Evolutionary conservation across 768 basidiomycete species (phyloP), one percentile per base, ranked within the genome.

Genomic region (Cytidiella melzeri): DNA sequence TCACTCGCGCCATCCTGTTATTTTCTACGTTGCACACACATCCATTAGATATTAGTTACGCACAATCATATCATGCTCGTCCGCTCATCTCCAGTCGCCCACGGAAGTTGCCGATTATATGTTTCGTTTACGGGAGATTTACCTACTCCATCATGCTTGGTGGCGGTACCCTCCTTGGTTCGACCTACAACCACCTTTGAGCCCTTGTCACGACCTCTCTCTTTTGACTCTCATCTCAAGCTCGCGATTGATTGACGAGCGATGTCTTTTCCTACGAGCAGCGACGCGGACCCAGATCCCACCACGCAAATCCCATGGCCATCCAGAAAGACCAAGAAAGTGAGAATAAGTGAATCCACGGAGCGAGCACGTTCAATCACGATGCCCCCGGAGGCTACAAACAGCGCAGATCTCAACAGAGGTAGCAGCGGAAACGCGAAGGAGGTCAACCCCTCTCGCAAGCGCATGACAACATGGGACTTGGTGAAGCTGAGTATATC

Each of bases 401-500:
- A 25, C 10, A 52, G 41, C 25, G 54, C 50, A 13, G 39, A 41
- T 7, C n/a, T 41, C 40, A 34, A 15, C 15, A 19, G 7, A 41
- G 40, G 21, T 7, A 52, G 34, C 12, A 25, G 50, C 41, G 55
- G 57, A 47, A 56, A 55, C 49, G 45, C 21, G 39, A 59, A 55
- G 57, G 45, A 50, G 18, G 20, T 40, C 12, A 52, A 41, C 43
- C 34, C 41, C 13, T 30, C 48, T 15, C 36, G 53, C 34, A 58
- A 61, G 34, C 65, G 66, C 42, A 62, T 64, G 53, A 63, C 69
- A 25, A 68, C 67, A 0, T 54, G 62, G 41, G 67, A 70, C 30
- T 77, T 92, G 50, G 76, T 91, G 59, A 87, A 87, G 2, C 71
- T 92, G 57, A 89, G 84, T 52, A 79, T 96, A 52, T 90, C 92